These are phyloP conservation scores for Pleurotus cornucopiae DNA, from an alignment of 768 basidiomycete species.

Conservation along the genomic window DNA sequence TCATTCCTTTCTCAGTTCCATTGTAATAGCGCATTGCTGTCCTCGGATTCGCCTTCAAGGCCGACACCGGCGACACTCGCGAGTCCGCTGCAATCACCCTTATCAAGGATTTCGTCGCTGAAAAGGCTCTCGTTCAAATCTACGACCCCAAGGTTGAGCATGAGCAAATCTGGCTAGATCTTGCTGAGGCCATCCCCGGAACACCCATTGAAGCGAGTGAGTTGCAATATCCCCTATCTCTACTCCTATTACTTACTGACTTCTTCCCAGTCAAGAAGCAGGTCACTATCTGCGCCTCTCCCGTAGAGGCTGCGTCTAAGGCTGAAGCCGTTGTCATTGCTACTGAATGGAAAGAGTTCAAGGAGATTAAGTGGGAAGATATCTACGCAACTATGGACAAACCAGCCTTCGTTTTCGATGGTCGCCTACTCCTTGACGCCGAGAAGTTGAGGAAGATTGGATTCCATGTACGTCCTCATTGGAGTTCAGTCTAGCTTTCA, in stretches of 20 bases:
- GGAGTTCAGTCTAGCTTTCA: constrained; percentile 1
- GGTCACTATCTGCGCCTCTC: constrained; percentile 72
- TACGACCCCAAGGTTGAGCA: constrained; percentile 91
- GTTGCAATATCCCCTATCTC: constrained; percentile 22
- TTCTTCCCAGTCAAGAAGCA: constrained; percentile 72
- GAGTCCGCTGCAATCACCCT: constrained; percentile 95
- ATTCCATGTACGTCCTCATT: constrained; percentile 60
- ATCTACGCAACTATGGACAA: constrained; percentile 91
- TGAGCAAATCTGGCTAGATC: constrained; percentile 83
- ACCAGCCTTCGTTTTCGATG: constrained; percentile 98
- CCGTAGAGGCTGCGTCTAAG: constrained; percentile 82
- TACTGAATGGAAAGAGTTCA: constrained; percentile 98
- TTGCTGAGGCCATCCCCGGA: constrained; percentile 63
- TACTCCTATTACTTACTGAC: constrained; percentile 3
- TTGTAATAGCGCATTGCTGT: constrained; percentile 77
- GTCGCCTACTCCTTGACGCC: constrained; percentile 81
- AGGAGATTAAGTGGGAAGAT: constrained; percentile 81
- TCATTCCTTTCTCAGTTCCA: constrained; percentile 6
- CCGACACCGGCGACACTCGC: constrained; percentile 98
- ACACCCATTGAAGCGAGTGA: constrained; percentile 63
- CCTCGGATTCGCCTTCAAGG: constrained; percentile 98
- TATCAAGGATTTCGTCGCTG: constrained; percentile 88
- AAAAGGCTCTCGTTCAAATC: constrained; percentile 80
- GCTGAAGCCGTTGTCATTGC: constrained; percentile 94
- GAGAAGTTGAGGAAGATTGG: constrained; percentile 80